phyloP scores from a whole-genome alignment of 2,329 filamentous ascomycete genomes.

The Verticillium isaacii region DNA sequence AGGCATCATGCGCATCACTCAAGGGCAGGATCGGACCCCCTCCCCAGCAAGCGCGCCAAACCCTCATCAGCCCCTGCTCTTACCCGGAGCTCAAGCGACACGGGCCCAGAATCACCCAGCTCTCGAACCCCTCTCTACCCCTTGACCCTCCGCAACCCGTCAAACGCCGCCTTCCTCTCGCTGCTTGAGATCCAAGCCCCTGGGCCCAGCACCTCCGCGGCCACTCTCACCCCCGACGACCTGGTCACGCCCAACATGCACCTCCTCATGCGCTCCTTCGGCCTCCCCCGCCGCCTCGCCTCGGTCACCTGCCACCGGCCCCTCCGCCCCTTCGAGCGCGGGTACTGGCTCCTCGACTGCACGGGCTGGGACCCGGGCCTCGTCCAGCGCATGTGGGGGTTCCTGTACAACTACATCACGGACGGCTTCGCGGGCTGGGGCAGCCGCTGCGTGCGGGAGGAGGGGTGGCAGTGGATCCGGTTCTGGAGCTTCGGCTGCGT shows the following conservation, averaged over 20 bases:
- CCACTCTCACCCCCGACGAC: constrained; percentile 34
- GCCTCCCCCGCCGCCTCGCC: constrained; percentile 47
- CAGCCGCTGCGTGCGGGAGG: constrained; percentile 50
- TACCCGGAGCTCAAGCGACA: constrained; percentile 24
- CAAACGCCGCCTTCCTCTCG: not conserved
- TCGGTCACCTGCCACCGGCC: constrained; percentile 35
- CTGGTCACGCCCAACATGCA: constrained; percentile 53
- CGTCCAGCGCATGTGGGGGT: constrained; percentile 55
- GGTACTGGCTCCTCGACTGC: constrained; percentile 69
- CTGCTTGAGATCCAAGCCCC: constrained; percentile 46
- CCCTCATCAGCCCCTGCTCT: constrained; percentile 3
- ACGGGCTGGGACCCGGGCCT: constrained; percentile 43
- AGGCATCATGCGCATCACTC: constrained; percentile 9
- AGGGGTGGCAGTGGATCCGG: constrained; percentile 44
- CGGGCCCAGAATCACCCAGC: constrained; percentile 6
- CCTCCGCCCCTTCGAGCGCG: constrained; percentile 61
- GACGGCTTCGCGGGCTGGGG: constrained; percentile 63
- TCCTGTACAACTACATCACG: constrained; percentile 54
- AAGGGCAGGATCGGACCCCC: constrained; percentile 25
- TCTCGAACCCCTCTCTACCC: not conserved
- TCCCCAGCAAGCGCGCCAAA: constrained; percentile 19
- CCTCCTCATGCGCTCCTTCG: constrained; percentile 47
- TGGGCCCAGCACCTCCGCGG: constrained; percentile 28
- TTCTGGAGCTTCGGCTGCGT: constrained; percentile 77
- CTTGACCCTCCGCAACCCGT: not conserved